These are phyloP conservation scores for Cryptosporidium ubiquitum DNA, from an alignment of 169 alveolate genomes.

Conservation along the genomic window DNA sequence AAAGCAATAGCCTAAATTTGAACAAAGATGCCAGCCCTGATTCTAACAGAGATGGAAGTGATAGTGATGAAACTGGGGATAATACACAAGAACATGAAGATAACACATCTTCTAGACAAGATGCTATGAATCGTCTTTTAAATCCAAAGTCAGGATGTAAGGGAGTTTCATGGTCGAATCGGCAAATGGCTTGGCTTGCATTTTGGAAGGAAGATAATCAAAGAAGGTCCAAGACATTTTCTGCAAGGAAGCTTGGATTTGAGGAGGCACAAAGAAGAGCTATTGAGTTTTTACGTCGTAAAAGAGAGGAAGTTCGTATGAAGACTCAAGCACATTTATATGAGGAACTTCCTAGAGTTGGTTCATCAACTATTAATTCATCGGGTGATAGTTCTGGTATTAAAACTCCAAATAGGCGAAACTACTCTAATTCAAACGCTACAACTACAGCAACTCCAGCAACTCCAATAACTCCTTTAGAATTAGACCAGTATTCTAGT, in stretches of 20 bases:
- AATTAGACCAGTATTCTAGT: conserved; percentile 26
- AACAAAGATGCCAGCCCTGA: not conserved
- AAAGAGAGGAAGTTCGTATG: conserved; percentile 65
- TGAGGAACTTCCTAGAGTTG: conserved; percentile 74
- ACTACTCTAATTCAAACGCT: conserved; percentile 20
- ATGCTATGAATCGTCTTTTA: conserved; percentile 72
- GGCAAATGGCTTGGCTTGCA: conserved; percentile 75
- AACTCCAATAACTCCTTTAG: conserved; percentile 67
- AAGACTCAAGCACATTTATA: conserved; percentile 74
- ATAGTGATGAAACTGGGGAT: conserved; percentile 28
- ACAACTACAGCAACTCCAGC: conserved; percentile 66
- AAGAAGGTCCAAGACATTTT: conserved; percentile 63
- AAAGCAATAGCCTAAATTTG: not conserved
- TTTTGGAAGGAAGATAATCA: conserved; percentile 74
- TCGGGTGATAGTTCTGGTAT: not conserved
- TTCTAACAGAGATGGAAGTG: conserved; percentile 39
- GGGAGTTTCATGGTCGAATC: conserved; percentile 75
- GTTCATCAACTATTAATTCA: conserved; percentile 12
- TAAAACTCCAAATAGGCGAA: conserved; percentile 47
- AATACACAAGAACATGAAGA: conserved; percentile 25
- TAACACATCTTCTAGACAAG: conserved; percentile 56
- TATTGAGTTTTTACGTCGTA: conserved; percentile 65
- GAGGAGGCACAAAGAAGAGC: conserved; percentile 74
- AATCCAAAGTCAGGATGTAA: conserved; percentile 73
- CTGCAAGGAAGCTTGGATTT: conserved; percentile 71